Evolutionary conservation across 176 grass and related monocot species (phyloP).

Genomic region (Phoenix roebelenii): DNA sequence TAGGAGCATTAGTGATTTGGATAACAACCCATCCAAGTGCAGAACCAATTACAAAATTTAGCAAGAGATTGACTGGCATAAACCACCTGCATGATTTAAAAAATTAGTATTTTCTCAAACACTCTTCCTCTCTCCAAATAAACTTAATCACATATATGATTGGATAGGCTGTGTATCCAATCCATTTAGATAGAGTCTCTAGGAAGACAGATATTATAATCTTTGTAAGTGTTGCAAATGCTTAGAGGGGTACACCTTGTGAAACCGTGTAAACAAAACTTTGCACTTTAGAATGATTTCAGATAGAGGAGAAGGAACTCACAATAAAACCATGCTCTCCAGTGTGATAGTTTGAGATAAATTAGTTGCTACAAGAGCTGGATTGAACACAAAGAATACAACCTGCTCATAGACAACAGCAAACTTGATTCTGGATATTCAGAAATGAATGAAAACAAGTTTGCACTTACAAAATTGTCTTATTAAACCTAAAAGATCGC

Average conservation of each 20-base stretch:
- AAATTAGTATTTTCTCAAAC: conserved; percentile 1
- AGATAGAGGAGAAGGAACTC: neutral
- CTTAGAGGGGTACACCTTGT: too few species aligned
- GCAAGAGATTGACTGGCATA: conserved; percentile 80
- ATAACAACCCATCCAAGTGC: conserved; percentile 58
- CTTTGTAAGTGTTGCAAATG: too few species aligned
- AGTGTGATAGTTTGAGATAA: neutral
- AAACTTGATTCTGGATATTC: neutral
- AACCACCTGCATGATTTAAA: conserved; percentile 55
- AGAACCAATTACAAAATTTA: conserved; percentile 52
- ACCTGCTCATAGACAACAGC: neutral
- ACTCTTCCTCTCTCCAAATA: neutral
- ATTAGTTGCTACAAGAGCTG: neutral
- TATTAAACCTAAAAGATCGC: too few species aligned
- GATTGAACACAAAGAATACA: neutral
- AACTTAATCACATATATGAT: too few species aligned
- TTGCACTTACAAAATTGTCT: too few species aligned
- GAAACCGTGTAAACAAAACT: too few species aligned
- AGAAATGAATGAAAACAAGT: too few species aligned
- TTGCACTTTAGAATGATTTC: too few species aligned
- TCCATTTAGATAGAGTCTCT: too few species aligned
- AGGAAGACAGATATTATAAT: too few species aligned
- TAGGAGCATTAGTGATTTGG: conserved; percentile 46
- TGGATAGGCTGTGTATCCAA: too few species aligned
- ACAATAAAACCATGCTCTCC: neutral